phyloP scores from a whole-genome alignment of 495 filamentous ascomycete genomes.

The Platismatia glauca region DNA sequence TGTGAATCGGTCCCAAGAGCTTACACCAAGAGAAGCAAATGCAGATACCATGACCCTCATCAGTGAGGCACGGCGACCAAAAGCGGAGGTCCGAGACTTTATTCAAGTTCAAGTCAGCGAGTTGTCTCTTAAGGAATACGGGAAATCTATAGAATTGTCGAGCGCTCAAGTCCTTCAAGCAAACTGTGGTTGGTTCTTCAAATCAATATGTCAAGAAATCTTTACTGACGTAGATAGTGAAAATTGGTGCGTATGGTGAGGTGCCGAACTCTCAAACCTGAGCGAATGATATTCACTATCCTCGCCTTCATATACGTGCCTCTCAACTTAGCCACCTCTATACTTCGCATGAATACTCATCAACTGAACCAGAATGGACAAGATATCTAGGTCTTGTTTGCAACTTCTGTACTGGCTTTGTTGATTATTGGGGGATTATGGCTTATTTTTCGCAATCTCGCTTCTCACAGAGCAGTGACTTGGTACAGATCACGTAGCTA shows the following conservation, averaged over 20 bases:
- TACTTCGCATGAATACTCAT: conserved; percentile 18
- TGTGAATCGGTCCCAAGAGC: no score
- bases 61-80: background rate
- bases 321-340: conserved; percentile 12
- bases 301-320: conserved; percentile 18
- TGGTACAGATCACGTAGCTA: background rate
- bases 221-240: background rate
- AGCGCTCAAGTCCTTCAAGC: no score
- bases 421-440: background rate
- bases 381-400: conserved; percentile 1
- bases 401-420: conserved; percentile 1
- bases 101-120: background rate
- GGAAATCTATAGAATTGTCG: background rate
- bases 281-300: conserved; percentile 1
- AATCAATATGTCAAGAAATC: no score
- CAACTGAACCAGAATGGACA: conserved; percentile 10
- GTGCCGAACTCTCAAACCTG: background rate
- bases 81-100: conserved; percentile 1
- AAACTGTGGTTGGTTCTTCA: no score
- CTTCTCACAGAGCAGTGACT: background rate
- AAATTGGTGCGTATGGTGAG: background rate
- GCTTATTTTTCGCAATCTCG: background rate
- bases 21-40: background rate
- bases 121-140: background rate
- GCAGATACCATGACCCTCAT: background rate